Conservation (phyloP, 306 rosid genomes). For the Medicago ruthenica region DNA sequence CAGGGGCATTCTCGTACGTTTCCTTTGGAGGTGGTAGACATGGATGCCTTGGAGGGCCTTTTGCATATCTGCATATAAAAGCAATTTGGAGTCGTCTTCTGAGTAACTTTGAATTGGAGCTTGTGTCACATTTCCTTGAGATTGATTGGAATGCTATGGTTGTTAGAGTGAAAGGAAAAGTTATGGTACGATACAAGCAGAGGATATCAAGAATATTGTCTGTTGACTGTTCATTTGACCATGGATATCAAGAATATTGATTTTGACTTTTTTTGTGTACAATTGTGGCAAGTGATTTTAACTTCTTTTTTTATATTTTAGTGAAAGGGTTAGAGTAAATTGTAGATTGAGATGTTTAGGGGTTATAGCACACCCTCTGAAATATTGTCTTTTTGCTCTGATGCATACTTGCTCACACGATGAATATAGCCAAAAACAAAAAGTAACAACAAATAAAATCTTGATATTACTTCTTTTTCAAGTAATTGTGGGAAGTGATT, state of each 20-base stretch:
- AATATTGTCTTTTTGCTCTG: no score
- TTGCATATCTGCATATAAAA: constrained; percentile 94
- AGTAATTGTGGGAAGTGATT: no score
- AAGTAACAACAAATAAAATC: no score
- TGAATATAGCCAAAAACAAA: no score
- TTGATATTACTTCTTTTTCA: no score
- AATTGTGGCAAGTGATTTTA: constrained; percentile 25
- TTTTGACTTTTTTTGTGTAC: constrained; percentile 7
- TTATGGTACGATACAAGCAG: constrained; percentile 90
- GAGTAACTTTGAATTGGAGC: constrained; percentile 91
- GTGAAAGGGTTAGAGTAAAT: constrained; percentile 33
- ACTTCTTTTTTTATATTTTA: background rate
- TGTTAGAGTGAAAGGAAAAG: constrained; percentile 94
- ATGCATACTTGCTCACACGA: no score
- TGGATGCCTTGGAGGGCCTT: constrained; percentile 98
- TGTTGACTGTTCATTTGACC: constrained; percentile 26
- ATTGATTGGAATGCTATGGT: constrained; percentile 99
- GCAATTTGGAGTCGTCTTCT: constrained; percentile 94
- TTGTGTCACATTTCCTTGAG: constrained; percentile 87
- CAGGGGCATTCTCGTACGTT: constrained; percentile 87
- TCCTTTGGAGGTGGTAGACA: constrained; percentile 98
- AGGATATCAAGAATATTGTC: no score
- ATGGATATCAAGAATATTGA: constrained; percentile 40
- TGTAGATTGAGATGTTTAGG: background rate
- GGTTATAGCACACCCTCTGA: no score